Base-by-base conservation (phyloP, 371 early-diverging fungal species). In the Dentiscutata heterogama region DNA sequence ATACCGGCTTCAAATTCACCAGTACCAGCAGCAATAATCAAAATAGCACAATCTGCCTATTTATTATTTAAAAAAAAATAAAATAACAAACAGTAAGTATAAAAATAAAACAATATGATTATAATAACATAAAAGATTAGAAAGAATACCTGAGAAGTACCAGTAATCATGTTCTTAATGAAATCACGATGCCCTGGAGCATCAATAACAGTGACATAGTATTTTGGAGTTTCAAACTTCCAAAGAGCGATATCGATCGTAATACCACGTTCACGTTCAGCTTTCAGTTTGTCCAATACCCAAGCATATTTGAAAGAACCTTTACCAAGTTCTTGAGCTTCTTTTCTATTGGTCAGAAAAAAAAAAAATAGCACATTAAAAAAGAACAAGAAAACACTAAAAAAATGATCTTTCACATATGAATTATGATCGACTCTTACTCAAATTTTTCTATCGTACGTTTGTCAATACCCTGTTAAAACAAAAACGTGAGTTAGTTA, bases 1-100 rank as follows among this genome's bases (percentile, higher is more conserved):
- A 97, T 97, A 96, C 98, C 99, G 88, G 98, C 96, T 90, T 98
- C 97, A 94, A 99, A 99, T 91, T 99, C 99, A 92, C 97, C 98
- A 83, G 88, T 91, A 89, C 94, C 94, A 84, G 96, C 96, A 87
- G 97, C 96, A 88, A 99, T 95, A 84, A 99, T 96, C 83, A 99
- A 94, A 85, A 99, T 93, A 87, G 97, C 99, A 87, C 95, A 95
- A 87, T 98, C 98, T 82, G 94, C 99, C 95, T 91, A 92, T 82
- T 11, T 11, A 29, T 29, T 42, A 6, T 14, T 67, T n/a, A 42
- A 18, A 35, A 2, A 13, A 20, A 10, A n/a, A 68, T 20, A 68
- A 42, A n/a, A n/a, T 3, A 18, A 7, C 13, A 20, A 46, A 68
- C 7, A 18, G 14, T n/a, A 35, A 67, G 13, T 13, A 67, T 35